Conservation (phyloP, 176 grass and related monocot species). For the Avena insularis region DNA sequence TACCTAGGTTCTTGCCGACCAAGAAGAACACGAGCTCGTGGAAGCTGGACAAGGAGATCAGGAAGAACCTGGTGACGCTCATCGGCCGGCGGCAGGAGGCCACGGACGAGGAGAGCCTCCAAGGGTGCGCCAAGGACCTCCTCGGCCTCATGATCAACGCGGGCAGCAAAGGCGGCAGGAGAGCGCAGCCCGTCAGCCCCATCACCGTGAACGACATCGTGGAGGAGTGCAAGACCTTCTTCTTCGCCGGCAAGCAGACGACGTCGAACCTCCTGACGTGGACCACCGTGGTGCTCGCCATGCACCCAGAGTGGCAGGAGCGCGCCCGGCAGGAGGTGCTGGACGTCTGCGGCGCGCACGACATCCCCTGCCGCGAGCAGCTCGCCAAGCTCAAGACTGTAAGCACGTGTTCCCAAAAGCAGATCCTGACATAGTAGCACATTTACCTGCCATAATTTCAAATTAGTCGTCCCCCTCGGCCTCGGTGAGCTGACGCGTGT, state of each 20-base stretch:
- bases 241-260: conserved; percentile 98
- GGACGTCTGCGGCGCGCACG: conserved; percentile 68
- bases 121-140: conserved; percentile 69
- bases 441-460: conserved; percentile 2
- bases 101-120: conserved; percentile 42
- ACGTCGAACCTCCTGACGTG: conserved; percentile 98
- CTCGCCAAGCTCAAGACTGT: conserved; percentile 92
- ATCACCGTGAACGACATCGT: conserved; percentile 93
- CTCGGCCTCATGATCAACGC: conserved; percentile 87
- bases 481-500: conserved; percentile 26
- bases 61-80: conserved; percentile 74
- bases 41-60: conserved; percentile 96
- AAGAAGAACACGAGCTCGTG: conserved; percentile 96
- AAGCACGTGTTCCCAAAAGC: background rate
- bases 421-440: background rate
- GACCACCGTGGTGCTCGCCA: conserved; percentile 85
- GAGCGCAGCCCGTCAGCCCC: conserved; percentile 36
- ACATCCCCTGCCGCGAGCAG: conserved; percentile 74
- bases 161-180: conserved; percentile 35
- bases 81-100: conserved; percentile 69
- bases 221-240: conserved; percentile 97
- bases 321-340: conserved; percentile 86
- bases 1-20: conserved; percentile 82
- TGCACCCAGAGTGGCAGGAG: conserved; percentile 98
- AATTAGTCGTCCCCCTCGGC: background rate